phyloP scores from a whole-genome alignment of 2,329 filamentous ascomycete species.

The Diaporthe sp. region DNA sequence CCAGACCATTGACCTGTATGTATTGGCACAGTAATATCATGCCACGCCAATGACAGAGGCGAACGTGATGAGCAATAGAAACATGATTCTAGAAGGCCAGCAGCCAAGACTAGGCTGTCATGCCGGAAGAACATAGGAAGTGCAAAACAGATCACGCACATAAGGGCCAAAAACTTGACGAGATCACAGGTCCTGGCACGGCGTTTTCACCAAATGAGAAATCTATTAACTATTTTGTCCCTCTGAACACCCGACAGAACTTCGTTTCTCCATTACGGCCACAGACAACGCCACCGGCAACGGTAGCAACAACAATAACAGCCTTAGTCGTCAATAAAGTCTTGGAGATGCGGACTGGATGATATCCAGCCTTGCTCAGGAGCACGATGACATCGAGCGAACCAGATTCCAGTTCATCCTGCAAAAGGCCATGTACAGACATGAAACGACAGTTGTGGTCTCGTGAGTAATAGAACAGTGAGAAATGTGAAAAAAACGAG shows the following conservation, averaged over 20 bases:
- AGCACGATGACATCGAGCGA: neutral
- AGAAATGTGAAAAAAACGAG: neutral
- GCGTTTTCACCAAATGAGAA: neutral
- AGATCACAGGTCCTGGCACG: too few relatives aligned
- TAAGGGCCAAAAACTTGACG: neutral
- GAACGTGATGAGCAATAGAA: neutral
- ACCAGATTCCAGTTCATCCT: neutral
- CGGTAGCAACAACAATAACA: neutral
- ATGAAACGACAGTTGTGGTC: constrained; percentile 20
- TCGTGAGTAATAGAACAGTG: constrained; percentile 6
- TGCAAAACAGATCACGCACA: too few relatives aligned
- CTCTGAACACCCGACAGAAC: constrained; percentile 7
- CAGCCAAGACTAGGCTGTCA: too few relatives aligned
- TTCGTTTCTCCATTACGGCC: neutral
- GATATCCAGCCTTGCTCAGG: neutral
- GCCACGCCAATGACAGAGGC: neutral
- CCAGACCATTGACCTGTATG: neutral
- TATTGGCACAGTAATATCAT: neutral
- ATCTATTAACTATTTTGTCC: constrained; percentile 39
- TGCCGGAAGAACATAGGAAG: neutral
- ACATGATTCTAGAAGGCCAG: neutral
- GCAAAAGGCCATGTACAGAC: constrained; percentile 8
- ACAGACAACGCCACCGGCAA: neutral
- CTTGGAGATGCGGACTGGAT: neutral
- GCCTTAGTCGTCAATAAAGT: neutral